A percentile compares a stretch with the other conserved stretches of the same genome.
Evolutionary conservation across 2,329 filamentous ascomycete genomes (phyloP).

Genomic region (Xylariaceae sp.): DNA sequence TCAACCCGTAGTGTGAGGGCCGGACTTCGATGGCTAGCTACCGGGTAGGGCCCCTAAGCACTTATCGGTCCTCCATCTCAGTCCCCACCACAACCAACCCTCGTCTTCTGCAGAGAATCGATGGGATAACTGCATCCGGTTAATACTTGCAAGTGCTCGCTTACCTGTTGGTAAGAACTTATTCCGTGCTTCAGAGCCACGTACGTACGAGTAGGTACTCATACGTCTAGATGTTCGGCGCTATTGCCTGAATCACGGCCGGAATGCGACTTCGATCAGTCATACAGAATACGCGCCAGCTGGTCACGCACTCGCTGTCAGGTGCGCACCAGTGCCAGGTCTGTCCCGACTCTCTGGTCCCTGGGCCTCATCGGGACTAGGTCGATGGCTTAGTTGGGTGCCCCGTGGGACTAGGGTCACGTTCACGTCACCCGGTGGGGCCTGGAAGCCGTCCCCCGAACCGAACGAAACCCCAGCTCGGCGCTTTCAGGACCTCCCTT

Average conservation of each 20-base stretch:
- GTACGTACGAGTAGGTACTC: background rate
- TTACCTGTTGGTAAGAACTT: background rate
- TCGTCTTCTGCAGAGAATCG: background rate
- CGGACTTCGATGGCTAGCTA: no score
- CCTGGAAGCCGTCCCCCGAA: background rate
- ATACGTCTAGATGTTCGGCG: background rate
- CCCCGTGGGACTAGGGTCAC: background rate
- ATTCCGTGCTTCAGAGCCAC: background rate
- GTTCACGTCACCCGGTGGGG: conserved; percentile 19
- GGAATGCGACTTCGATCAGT: no score
- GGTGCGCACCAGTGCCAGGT: conserved; percentile 3
- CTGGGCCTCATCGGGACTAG: conserved; percentile 29
- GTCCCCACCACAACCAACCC: background rate
- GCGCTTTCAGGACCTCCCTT: background rate
- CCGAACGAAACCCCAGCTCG: background rate
- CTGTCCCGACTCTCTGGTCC: conserved; percentile 32
- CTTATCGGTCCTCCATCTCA: no score
- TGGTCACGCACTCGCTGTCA: background rate
- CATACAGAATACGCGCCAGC: background rate
- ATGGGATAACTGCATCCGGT: background rate
- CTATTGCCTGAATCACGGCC: background rate
- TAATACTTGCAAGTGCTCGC: background rate
- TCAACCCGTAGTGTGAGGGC: no score
- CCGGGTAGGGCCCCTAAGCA: no score
- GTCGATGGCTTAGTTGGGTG: conserved; percentile 13